phyloP scores from a whole-genome alignment of 257 asterid species.

The Plantago elongata region DNA sequence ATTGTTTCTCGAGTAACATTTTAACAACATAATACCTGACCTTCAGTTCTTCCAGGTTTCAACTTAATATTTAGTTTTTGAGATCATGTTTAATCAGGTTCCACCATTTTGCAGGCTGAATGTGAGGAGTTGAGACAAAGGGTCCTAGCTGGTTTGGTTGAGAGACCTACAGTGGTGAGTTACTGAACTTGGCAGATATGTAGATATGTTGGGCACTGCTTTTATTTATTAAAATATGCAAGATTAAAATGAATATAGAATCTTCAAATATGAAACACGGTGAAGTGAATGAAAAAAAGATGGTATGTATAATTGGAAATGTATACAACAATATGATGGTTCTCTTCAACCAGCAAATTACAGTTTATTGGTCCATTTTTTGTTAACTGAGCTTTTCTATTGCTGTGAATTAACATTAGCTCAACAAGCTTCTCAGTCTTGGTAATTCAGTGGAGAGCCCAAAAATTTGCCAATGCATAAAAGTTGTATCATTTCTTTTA shows the following conservation, averaged over 20 bases:
- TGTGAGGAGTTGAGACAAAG: constrained; percentile 50
- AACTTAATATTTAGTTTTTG: constrained; percentile 2
- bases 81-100: not conserved
- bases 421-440: not conserved
- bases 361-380: not conserved
- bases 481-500: not conserved
- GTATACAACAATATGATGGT: too few relatives aligned
- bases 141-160: constrained; percentile 50
- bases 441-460: not conserved
- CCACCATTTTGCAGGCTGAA: constrained; percentile 57
- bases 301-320: too few relatives aligned
- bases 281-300: not conserved
- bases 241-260: not conserved
- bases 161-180: constrained; percentile 75
- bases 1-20: not conserved
- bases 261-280: not conserved
- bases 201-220: constrained; percentile 7
- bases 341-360: not conserved
- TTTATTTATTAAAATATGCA: not conserved
- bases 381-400: not conserved
- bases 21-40: not conserved
- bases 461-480: not conserved
- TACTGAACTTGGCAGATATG: constrained; percentile 4
- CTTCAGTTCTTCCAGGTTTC: not conserved
- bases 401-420: not conserved